Percentiles rank a stretch among this genome's conserved stretches.
Evolutionary conservation across 192 early-diverging fungal genomes (phyloP).

Genomic region (Coemansia sp.): DNA sequence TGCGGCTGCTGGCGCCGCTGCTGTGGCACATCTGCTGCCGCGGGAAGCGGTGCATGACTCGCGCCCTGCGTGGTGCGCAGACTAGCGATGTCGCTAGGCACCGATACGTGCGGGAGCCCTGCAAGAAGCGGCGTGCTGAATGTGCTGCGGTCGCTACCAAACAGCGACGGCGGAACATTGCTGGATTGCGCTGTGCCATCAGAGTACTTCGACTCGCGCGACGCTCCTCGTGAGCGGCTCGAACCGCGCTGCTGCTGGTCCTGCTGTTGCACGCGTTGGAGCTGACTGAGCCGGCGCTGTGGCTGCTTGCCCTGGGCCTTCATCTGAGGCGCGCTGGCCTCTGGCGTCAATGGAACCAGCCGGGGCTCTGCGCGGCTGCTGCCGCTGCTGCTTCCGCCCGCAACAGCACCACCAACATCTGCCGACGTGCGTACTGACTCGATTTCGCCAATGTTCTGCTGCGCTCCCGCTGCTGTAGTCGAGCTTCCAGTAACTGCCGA

Average conservation of each 20-base stretch:
- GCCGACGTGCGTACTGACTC: constrained; percentile 19
- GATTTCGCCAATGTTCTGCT: constrained; percentile 42
- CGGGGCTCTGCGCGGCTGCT: not conserved
- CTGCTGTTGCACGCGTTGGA: not conserved
- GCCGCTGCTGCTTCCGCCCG: not conserved
- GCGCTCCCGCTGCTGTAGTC: constrained; percentile 24
- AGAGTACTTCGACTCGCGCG: constrained; percentile 37
- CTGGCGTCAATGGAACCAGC: constrained; percentile 35
- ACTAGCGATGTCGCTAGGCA: constrained; percentile 48
- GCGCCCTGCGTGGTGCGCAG: constrained; percentile 25
- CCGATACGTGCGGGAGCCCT: constrained; percentile 34
- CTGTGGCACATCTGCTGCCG: not conserved
- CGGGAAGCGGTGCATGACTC: constrained; percentile 1
- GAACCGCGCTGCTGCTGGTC: constrained; percentile 6
- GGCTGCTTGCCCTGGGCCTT: not conserved
- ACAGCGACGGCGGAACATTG: constrained; percentile 51
- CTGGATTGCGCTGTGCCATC: constrained; percentile 39
- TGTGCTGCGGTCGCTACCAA: constrained; percentile 48
- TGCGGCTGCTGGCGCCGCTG: not conserved
- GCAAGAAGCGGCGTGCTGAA: constrained; percentile 48
- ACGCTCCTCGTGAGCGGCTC: constrained; percentile 13
- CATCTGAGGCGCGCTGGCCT: not conserved
- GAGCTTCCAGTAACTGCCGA: constrained; percentile 27
- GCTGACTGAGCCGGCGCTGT: not conserved
- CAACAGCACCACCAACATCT: not conserved